Conservation (phyloP, 129 eudicot species). For the Pittosporum tobira region DNA sequence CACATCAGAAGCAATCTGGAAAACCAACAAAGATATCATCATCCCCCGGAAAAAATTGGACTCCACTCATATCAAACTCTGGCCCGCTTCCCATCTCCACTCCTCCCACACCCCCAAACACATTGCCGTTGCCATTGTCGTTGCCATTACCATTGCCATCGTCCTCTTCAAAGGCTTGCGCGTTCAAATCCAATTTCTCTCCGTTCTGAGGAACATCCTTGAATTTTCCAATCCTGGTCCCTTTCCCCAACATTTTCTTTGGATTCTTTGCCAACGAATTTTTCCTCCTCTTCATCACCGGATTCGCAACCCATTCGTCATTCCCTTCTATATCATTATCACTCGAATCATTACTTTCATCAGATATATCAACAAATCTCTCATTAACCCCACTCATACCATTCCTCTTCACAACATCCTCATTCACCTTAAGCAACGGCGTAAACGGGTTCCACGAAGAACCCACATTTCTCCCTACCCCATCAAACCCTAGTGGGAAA, state of each 20-base stretch:
- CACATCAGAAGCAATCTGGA: constrained; percentile 19
- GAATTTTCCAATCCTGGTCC: constrained; percentile 28
- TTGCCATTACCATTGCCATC: constrained; percentile 12
- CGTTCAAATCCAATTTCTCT: constrained; percentile 13
- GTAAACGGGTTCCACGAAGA: constrained; percentile 31
- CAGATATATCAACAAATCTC: constrained; percentile 20
- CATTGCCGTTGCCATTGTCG: not conserved
- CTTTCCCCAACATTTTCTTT: constrained; percentile 42
- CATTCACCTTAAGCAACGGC: constrained; percentile 6
- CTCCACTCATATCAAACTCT: constrained; percentile 10
- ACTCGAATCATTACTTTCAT: constrained; percentile 23
- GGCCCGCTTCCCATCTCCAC: constrained; percentile 3
- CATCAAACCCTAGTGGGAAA: constrained; percentile 27
- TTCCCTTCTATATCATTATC: constrained; percentile 4
- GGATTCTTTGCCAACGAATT: constrained; percentile 38
- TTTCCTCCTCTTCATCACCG: constrained; percentile 25
- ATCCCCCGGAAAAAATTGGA: constrained; percentile 34
- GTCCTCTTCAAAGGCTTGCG: constrained; percentile 14
- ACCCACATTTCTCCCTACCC: constrained; percentile 1
- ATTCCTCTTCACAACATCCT: constrained; percentile 1
- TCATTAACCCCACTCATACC: not conserved
- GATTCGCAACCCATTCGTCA: constrained; percentile 8
- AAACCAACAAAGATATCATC: constrained; percentile 40
- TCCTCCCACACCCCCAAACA: constrained; percentile 8
- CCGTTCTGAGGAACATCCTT: constrained; percentile 11